These are phyloP conservation scores for Phoma sp. DNA, from an alignment of 2,329 filamentous ascomycete genomes.

Conservation along the genomic window DNA sequence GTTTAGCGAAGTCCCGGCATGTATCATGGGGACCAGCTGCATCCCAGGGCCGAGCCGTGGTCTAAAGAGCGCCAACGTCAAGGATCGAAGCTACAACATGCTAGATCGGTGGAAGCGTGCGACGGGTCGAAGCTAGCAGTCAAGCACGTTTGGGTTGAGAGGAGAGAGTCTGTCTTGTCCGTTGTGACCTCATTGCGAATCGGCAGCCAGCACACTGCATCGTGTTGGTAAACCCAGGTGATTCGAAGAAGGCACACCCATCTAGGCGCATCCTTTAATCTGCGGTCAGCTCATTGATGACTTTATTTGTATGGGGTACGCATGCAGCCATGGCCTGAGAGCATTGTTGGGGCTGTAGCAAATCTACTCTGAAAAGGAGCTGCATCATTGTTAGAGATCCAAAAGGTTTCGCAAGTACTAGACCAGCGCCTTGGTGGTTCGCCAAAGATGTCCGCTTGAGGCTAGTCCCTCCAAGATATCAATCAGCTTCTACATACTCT, in stretches of 20 bases:
- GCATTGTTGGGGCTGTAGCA: background rate
- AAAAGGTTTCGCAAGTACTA: constrained; percentile 33
- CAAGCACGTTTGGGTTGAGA: background rate
- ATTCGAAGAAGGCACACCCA: constrained; percentile 22
- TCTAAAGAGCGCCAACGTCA: constrained; percentile 16
- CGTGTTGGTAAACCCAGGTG: constrained; percentile 11
- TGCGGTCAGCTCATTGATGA: constrained; percentile 21
- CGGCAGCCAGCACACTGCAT: constrained; percentile 15
- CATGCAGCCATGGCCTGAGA: background rate
- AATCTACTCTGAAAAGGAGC: background rate
- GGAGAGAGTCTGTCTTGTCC: background rate
- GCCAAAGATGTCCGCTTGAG: constrained; percentile 36
- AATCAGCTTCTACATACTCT: constrained; percentile 29
- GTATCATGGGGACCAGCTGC: constrained; percentile 17
- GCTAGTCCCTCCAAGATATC: constrained; percentile 27
- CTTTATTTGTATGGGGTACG: background rate
- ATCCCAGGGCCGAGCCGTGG: constrained; percentile 26
- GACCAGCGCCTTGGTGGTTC: constrained; percentile 33
- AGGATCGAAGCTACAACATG: background rate
- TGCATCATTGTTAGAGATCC: constrained; percentile 21
- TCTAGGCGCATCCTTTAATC: constrained; percentile 22
- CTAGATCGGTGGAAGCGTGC: background rate
- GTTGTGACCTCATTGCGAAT: background rate
- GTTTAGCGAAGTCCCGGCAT: constrained; percentile 26
- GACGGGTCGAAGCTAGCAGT: background rate